Evolutionary conservation across 1,284 basidiomycete species (phyloP), one percentile per base, ranked within the genome.

Genomic region (Rhizoctonia solani): DNA sequence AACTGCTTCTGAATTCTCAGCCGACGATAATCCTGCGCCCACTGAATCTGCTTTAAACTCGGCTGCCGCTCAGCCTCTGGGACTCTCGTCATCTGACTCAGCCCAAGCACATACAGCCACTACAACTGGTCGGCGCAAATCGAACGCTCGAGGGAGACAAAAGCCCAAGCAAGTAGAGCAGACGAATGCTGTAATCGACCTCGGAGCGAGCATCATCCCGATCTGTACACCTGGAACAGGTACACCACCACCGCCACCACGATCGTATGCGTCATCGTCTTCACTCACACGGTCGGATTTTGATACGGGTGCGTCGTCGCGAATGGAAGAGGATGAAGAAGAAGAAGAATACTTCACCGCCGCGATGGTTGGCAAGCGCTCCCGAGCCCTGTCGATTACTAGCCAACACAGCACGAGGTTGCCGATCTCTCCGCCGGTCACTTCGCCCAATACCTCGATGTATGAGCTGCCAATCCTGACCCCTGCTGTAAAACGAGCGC

Each of bases 171-270:
- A 27, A 61, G 50, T 9, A 30, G 44, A 16, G 3, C 32, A 16
- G 25, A 21, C 11, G 19, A n/a, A 29, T 21, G 42, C 3, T 1
- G 19, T 46, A 16, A 46, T 61, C 4, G 56, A 61, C 34, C 34
- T 61, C 44, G 56, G 56, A 39, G 56, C 50, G 44, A 61, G 56
- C 56, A 61, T 61, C 30, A 61, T 61, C 56, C 56, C 56, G 46
- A 50, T 61, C 27, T 61, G 56, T 34, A 13, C 42, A n/a, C 56
- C 56, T 46, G 56, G 56, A 14, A 61, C 56, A 21, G 56, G 56
- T 30, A 61, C 56, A 25, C 56, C 56, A 19, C 32, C 4, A 9
- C 56, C 42, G 30, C 42, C 56, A 25, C 56, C 56, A 39, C 56
- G 44, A n/a, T 21, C 46, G 29, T 39, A 49, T 29, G 42, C 23